Conservation (phyloP, 176 grass and related monocot species). For the Oryza coarctata region DNA sequence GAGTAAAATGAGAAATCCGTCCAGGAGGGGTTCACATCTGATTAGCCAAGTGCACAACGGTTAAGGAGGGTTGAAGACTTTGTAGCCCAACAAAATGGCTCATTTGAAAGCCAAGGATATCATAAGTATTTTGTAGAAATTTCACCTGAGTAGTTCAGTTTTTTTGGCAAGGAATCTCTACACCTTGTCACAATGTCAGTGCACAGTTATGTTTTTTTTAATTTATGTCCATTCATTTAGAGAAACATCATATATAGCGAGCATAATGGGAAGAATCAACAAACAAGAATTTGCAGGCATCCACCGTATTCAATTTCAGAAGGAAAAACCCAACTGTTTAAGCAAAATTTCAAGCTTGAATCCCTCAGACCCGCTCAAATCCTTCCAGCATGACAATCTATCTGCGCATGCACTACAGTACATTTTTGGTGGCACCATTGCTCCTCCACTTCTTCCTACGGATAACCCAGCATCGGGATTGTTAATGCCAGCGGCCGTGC, state of each 20-base stretch:
- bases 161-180: no score
- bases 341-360: background rate
- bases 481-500: background rate
- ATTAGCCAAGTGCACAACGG: no score
- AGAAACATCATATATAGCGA: background rate
- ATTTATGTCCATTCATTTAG: no score
- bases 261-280: background rate
- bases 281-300: background rate
- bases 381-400: background rate
- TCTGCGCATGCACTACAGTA: background rate
- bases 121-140: no score
- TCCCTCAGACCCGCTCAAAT: constrained; percentile 1
- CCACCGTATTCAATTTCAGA: background rate
- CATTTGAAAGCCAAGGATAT: no score
- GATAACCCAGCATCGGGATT: background rate
- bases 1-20: no score
- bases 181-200: no score
- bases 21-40: no score
- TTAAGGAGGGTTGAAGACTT: no score
- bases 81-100: no score
- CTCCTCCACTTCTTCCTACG: background rate
- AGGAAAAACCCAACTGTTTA: background rate
- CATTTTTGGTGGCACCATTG: background rate
- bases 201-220: no score
- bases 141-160: background rate